A percentile compares a stretch with the other conserved stretches of the same genome.
Conservation (phyloP, 345 rosid species). For the Populus pruinosa region DNA sequence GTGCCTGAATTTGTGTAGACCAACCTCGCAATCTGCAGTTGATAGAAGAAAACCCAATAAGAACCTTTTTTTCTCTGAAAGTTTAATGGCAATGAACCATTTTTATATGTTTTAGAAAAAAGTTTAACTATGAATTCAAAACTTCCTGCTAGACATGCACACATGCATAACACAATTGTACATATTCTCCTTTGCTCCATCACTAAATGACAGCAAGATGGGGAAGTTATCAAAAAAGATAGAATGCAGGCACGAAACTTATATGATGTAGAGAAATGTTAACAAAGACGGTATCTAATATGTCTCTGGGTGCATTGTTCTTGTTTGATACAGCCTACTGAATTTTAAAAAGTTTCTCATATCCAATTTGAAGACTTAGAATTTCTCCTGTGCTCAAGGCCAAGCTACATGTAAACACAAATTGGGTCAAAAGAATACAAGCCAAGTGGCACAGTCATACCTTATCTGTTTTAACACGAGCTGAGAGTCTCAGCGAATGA, state of each 20-base stretch:
- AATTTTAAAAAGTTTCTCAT: not conserved
- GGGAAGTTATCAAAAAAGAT: not conserved
- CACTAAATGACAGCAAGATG: not conserved
- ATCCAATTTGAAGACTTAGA: not conserved
- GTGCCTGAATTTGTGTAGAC: constrained; percentile 38
- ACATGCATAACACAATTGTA: not conserved
- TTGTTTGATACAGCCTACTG: not conserved
- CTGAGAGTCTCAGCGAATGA: constrained; percentile 30
- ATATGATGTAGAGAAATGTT: not conserved
- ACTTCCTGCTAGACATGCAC: not conserved
- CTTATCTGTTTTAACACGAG: constrained; percentile 27
- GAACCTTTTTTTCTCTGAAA: not conserved
- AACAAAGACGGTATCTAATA: not conserved
- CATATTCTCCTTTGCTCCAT: not conserved
- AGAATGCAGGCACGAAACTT: not conserved
- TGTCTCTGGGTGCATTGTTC: not conserved
- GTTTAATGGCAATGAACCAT: not conserved
- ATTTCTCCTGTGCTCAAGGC: not conserved
- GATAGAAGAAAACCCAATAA: not conserved
- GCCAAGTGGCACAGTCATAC: constrained; percentile 7
- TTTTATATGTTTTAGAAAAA: not conserved
- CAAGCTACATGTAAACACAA: not conserved
- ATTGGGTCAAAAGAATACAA: not conserved
- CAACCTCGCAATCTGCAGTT: constrained; percentile 37
- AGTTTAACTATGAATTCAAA: not conserved